Evolutionary conservation across 129 eudicot genomes (phyloP).

Genomic region (Artemisia tridentata): DNA sequence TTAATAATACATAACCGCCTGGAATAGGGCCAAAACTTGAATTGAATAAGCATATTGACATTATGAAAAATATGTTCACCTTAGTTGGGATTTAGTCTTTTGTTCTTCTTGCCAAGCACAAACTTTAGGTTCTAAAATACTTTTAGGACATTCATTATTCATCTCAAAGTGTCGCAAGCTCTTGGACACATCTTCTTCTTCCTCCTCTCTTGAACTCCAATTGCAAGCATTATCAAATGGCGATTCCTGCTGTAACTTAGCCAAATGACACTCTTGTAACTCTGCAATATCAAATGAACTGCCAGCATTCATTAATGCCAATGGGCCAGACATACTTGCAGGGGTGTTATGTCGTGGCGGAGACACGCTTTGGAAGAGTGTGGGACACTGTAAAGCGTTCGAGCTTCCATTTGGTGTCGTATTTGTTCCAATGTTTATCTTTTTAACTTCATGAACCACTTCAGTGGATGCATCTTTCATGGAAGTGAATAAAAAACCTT

Average conservation of each 20-base stretch:
- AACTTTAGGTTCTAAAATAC: slow-evolving; percentile 51
- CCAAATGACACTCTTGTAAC: slow-evolving; percentile 64
- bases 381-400: slow-evolving; percentile 66
- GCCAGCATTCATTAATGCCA: slow-evolving; percentile 29
- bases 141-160: slow-evolving; percentile 43
- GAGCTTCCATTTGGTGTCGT: slow-evolving; percentile 79
- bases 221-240: slow-evolving; percentile 31
- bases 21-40: background rate
- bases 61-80: slow-evolving; percentile 26
- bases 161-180: slow-evolving; percentile 79
- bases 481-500: slow-evolving; percentile 50
- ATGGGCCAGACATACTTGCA: slow-evolving; percentile 60
- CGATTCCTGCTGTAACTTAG: slow-evolving; percentile 50
- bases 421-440: slow-evolving; percentile 67
- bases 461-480: slow-evolving; percentile 37
- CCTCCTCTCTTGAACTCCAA: slow-evolving; percentile 90
- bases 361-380: slow-evolving; percentile 60
- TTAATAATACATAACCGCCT: too few species aligned
- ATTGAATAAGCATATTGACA: slow-evolving; percentile 12
- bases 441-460: slow-evolving; percentile 38
- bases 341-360: slow-evolving; percentile 89
- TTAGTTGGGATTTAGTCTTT: slow-evolving; percentile 50
- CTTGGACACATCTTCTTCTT: slow-evolving; percentile 84
- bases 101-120: slow-evolving; percentile 74
- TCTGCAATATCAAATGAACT: slow-evolving; percentile 51